Percentiles rank a stretch among this genome's conserved stretches.
phyloP scores from a whole-genome alignment of 2,329 filamentous ascomycete species.

The Cyclaneusma minus region DNA sequence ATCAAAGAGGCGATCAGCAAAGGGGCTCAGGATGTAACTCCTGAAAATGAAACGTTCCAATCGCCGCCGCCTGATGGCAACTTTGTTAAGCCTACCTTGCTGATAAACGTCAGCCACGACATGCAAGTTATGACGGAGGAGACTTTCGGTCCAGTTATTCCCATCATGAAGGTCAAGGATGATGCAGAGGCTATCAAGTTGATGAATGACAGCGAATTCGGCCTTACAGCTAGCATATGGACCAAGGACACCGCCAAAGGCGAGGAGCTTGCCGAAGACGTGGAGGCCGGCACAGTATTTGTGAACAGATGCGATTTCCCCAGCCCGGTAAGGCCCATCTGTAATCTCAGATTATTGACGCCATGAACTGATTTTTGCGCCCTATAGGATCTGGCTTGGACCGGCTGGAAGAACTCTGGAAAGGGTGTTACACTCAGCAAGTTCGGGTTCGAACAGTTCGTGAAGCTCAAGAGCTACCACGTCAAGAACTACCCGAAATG shows the following conservation, averaged over 20 bases:
- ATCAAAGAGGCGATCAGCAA: conserved; percentile 70
- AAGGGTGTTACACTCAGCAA: conserved; percentile 78
- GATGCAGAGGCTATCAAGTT: conserved; percentile 69
- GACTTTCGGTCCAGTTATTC: conserved; percentile 87
- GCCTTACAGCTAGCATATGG: conserved; percentile 93
- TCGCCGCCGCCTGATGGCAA: conserved; percentile 65
- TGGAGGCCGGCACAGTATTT: conserved; percentile 91
- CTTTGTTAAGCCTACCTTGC: conserved; percentile 73
- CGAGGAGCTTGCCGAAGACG: conserved; percentile 59
- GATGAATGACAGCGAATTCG: conserved; percentile 94
- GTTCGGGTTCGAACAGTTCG: conserved; percentile 90
- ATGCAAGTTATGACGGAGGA: conserved; percentile 90
- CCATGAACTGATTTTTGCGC: conserved; percentile 12
- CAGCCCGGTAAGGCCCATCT: conserved; percentile 53
- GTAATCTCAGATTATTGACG: conserved; percentile 4
- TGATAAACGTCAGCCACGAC: conserved; percentile 62
- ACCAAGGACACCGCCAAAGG: conserved; percentile 70
- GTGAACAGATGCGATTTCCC: conserved; percentile 91
- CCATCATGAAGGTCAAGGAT: conserved; percentile 69
- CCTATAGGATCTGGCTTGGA: conserved; percentile 76
- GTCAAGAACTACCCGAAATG: conserved; percentile 67
- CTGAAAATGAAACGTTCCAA: conserved; percentile 63
- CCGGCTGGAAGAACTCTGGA: conserved; percentile 94
- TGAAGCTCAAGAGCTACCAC: conserved; percentile 93
- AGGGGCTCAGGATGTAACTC: conserved; percentile 73